Evolutionary conservation across 2,329 filamentous ascomycete genomes (phyloP).

Genomic region (Chaetomium olivaceum): DNA sequence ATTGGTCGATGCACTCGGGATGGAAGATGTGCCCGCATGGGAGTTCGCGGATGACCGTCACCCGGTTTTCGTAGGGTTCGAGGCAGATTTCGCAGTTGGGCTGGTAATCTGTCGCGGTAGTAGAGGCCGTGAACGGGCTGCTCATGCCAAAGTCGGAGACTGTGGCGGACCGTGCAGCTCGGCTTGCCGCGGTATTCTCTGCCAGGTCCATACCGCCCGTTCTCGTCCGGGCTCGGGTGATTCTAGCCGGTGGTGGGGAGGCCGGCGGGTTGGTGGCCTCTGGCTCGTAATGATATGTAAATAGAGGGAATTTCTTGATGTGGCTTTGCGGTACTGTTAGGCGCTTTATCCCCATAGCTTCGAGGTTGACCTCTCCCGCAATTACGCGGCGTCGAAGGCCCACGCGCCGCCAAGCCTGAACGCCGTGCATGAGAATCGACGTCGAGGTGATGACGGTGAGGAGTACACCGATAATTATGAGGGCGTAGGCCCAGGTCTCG

Average conservation of each 20-base stretch:
- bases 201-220: conserved; percentile 22
- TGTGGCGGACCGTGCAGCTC: conserved; percentile 12
- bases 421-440: conserved; percentile 72
- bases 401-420: conserved; percentile 71
- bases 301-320: conserved; percentile 74
- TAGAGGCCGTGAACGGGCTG: conserved; percentile 29
- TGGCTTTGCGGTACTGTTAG: conserved; percentile 72
- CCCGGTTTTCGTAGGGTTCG: conserved; percentile 70
- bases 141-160: conserved; percentile 31
- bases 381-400: conserved; percentile 69
- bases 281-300: conserved; percentile 67
- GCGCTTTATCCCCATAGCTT: conserved; percentile 80
- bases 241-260: conserved; percentile 41
- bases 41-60: conserved; percentile 77
- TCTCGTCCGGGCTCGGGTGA: conserved; percentile 24
- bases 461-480: conserved; percentile 71
- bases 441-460: conserved; percentile 66
- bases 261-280: conserved; percentile 41
- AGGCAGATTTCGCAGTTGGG: conserved; percentile 88
- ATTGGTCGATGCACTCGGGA: conserved; percentile 85
- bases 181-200: conserved; percentile 10
- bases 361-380: conserved; percentile 79
- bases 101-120: conserved; percentile 63
- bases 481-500: conserved; percentile 77
- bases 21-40: conserved; percentile 94